These are phyloP conservation scores for Candida glucosophila DNA, from an alignment of 1,139 yeast genomes.

Conservation along the genomic window DNA sequence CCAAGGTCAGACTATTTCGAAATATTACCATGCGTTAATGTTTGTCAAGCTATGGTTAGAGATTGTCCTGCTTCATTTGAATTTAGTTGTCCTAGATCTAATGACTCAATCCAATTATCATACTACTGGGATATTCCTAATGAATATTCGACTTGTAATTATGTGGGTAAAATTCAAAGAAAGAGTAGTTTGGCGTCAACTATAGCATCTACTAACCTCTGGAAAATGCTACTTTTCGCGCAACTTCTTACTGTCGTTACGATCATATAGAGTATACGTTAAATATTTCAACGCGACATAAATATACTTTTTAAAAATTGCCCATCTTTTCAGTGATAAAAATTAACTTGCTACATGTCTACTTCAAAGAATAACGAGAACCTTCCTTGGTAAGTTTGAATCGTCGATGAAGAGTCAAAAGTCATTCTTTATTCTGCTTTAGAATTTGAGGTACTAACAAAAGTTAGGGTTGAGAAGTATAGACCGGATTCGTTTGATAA, in stretches of 20 bases:
- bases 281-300: conserved; percentile 1
- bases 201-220: no score
- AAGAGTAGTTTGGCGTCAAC: no score
- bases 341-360: conserved; percentile 1
- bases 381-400: conserved; percentile 32
- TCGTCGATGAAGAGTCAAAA: no score
- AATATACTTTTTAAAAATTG: not conserved
- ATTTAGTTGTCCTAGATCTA: conserved; percentile 58
- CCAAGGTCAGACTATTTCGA: conserved; percentile 68
- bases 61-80: conserved; percentile 77
- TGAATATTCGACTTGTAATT: conserved; percentile 39
- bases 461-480: conserved; percentile 81
- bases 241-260: conserved; percentile 2
- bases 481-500: conserved; percentile 80
- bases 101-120: conserved; percentile 29
- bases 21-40: conserved; percentile 75
- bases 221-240: conserved; percentile 2
- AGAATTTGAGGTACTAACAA: conserved; percentile 12
- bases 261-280: not conserved
- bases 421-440: not conserved
- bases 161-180: conserved; percentile 24
- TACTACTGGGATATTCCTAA: conserved; percentile 37
- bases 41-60: conserved; percentile 70
- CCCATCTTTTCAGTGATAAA: not conserved
- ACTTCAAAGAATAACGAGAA: conserved; percentile 14